Evolutionary conservation across 2,329 filamentous ascomycete species (phyloP), one percentile per base, ranked within the genome.

Genomic region (Talaromyces amestolkiae): DNA sequence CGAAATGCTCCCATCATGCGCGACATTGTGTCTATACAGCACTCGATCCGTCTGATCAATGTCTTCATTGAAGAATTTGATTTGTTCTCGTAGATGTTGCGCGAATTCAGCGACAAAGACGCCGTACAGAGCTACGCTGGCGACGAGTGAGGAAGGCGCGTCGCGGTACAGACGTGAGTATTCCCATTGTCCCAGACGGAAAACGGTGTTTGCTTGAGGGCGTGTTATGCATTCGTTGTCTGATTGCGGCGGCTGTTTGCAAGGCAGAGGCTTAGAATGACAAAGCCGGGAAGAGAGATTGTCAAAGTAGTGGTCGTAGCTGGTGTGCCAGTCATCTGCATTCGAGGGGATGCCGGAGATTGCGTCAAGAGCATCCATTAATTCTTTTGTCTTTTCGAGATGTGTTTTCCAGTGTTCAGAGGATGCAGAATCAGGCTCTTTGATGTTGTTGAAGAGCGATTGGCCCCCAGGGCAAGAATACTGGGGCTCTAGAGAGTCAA

Each of bases 281-380:
- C 91, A 95, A 73, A 92, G 89, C 0, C 91, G 84, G 0, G 91
- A 89, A 0, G 90, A 92, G 1, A 95, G 83, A 72, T 93, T 95
- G 75, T 95, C 92, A 71, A 89, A 95, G 79, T 95, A 95, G 76
- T 93, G 91, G 73, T 95, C 92, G 71, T 90, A 89, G 69, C 70
- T 70, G 17, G 51, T 82, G 72, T 94, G 91, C 81, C 91, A 95
- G 3, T 82, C 88, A 0, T 74, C 72, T 66, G 88, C 84, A 39
- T 76, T 76, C 0, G 81, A 67, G 0, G 83, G 73, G 0, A 95
- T 85, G 35, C 89, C 89, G 0, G 89, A 91, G 54, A 94, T 84
- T 49, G 79, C 74, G 71, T 95, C 91, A 0, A 95, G 84, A 0
- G 75, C 76, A 6, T 76, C 72, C 72, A 86, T 91, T 0, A 95